Evolutionary conservation across 768 basidiomycete genomes (phyloP).

Genomic region (Boletus rufocinnamomeus): DNA sequence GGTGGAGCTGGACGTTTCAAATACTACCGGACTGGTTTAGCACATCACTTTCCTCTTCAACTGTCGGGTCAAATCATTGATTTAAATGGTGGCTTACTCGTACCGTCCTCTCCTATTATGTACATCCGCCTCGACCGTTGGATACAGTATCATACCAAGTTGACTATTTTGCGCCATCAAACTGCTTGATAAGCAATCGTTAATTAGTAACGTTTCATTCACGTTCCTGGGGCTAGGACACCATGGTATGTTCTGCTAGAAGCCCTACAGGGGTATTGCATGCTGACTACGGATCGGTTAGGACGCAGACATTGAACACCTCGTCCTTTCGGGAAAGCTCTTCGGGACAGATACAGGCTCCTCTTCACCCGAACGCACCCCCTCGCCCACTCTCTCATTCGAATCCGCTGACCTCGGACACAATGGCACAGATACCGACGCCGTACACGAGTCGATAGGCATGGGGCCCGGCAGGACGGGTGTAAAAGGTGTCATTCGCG

Average conservation of each 20-base stretch:
- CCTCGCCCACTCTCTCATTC: slow-evolving; percentile 46
- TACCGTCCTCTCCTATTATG: neutral
- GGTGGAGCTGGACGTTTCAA: slow-evolving; percentile 25
- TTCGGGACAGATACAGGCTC: slow-evolving; percentile 58
- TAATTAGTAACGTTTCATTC: neutral
- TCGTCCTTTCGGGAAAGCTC: slow-evolving; percentile 76
- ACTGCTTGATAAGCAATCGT: slow-evolving; percentile 21
- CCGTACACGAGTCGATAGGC: slow-evolving; percentile 61
- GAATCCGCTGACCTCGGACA: slow-evolving; percentile 41
- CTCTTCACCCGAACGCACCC: slow-evolving; percentile 65
- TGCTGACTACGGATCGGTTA: slow-evolving; percentile 14
- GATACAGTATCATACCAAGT: neutral
- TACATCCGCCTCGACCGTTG: neutral
- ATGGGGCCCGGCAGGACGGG: slow-evolving; percentile 87
- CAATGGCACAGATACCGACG: slow-evolving; percentile 39
- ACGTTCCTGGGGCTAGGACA: neutral
- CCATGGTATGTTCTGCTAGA: slow-evolving; percentile 19
- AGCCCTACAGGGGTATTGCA: neutral
- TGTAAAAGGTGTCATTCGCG: slow-evolving; percentile 86
- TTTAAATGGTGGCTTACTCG: neutral
- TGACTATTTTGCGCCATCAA: neutral
- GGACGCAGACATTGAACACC: slow-evolving; percentile 61
- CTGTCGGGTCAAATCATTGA: neutral
- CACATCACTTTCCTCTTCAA: neutral
- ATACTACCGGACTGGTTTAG: slow-evolving; percentile 8